Conservation (phyloP, 2,329 filamentous ascomycete species). For the Aspergillus fumigatiaffinis region DNA sequence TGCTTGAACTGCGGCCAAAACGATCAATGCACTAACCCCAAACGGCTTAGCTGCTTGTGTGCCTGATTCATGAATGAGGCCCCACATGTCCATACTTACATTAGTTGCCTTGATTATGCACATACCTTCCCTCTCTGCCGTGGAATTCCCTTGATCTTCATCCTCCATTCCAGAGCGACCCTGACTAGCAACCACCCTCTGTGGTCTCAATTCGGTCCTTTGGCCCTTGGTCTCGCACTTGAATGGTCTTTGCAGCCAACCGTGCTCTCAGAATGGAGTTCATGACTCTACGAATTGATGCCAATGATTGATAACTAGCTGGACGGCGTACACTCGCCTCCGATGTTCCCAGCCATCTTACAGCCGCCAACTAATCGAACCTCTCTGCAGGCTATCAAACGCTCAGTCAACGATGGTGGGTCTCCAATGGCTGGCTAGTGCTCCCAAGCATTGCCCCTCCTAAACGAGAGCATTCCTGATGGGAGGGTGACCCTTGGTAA, state of each 20-base stretch:
- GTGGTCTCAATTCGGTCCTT: background rate
- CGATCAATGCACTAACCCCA: background rate
- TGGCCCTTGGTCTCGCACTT: background rate
- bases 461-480: background rate
- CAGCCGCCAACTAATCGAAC: no score
- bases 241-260: background rate
- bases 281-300: background rate
- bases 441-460: background rate
- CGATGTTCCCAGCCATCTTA: background rate
- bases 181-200: background rate
- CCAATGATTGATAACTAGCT: background rate
- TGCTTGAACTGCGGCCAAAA: background rate
- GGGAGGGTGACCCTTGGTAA: background rate
- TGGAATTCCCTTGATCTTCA: background rate
- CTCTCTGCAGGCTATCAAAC: background rate
- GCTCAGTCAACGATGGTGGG: background rate
- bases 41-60: background rate
- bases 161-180: background rate
- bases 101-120: no score
- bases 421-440: background rate
- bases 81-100: no score
- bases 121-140: background rate
- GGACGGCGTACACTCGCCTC: background rate
- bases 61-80: background rate
- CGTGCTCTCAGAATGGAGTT: background rate